Percentiles rank a stretch among this genome's conserved stretches.
These are phyloP conservation scores for Mycena belliarum DNA, from an alignment of 768 basidiomycete genomes.

Conservation along the genomic window DNA sequence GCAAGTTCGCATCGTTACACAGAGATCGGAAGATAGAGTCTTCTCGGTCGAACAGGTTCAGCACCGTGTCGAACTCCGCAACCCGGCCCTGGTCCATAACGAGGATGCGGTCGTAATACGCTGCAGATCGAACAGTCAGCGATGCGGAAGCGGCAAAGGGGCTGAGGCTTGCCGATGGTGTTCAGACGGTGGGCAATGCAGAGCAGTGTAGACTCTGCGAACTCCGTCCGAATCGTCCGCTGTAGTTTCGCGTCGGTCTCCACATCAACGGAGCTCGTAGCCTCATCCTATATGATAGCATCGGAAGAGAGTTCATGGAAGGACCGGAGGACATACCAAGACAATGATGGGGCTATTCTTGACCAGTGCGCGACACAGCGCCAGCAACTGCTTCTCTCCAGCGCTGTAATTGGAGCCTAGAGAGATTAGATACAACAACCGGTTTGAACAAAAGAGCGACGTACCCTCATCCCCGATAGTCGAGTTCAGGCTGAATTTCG, in stretches of 20 bases:
- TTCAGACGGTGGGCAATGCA: slow-evolving; percentile 62
- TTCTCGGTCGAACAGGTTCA: slow-evolving; percentile 59
- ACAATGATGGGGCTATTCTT: slow-evolving; percentile 62
- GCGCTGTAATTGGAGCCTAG: slow-evolving; percentile 62
- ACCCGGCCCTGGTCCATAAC: slow-evolving; percentile 73
- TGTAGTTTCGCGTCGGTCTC: slow-evolving; percentile 66
- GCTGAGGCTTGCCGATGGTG: slow-evolving; percentile 47
- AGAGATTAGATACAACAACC: too few relatives aligned
- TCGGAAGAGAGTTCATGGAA: background rate
- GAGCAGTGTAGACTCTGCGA: slow-evolving; percentile 51
- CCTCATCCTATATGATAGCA: slow-evolving; percentile 51
- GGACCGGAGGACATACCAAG: slow-evolving; percentile 37
- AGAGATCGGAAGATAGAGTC: slow-evolving; percentile 70
- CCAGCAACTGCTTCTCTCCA: slow-evolving; percentile 69
- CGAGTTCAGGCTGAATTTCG: slow-evolving; percentile 70
- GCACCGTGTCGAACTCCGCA: slow-evolving; percentile 74
- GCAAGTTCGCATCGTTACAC: slow-evolving; percentile 64
- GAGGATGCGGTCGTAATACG: slow-evolving; percentile 67
- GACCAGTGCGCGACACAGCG: slow-evolving; percentile 61
- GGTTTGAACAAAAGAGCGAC: slow-evolving; percentile 12
- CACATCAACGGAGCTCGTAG: slow-evolving; percentile 60
- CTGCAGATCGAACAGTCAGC: slow-evolving; percentile 28
- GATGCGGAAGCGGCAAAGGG: background rate
- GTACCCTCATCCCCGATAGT: slow-evolving; percentile 63
- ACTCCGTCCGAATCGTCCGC: slow-evolving; percentile 63